Conservation (phyloP, 23 red algal genomes). For the Gracilaria gracilis region DNA sequence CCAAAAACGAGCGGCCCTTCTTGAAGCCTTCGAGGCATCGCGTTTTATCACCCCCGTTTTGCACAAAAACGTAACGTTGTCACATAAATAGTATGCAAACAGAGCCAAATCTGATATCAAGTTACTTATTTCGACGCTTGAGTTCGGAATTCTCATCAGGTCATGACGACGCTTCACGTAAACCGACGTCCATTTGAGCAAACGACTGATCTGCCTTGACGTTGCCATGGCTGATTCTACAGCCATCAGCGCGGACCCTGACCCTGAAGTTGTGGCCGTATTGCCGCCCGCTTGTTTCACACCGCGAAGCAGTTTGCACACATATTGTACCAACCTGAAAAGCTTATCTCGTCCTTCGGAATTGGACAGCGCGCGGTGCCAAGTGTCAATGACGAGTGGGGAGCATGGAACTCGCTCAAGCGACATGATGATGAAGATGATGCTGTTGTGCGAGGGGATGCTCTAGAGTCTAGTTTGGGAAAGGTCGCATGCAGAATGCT, state of each 20-base stretch:
- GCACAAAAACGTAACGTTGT: conserved; percentile 59
- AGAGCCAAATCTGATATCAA: conserved; percentile 53
- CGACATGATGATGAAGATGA: neutral
- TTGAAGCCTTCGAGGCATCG: conserved; percentile 12
- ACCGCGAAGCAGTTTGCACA: conserved; percentile 55
- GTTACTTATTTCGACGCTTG: neutral
- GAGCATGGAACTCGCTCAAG: neutral
- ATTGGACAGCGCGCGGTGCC: conserved; percentile 60
- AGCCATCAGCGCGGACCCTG: neutral
- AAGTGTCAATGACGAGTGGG: conserved; percentile 43
- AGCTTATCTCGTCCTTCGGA: conserved; percentile 90
- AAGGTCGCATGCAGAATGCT: neutral
- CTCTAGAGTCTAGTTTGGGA: neutral
- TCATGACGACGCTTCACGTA: conserved; percentile 36
- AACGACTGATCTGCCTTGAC: conserved; percentile 47
- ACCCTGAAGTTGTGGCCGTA: conserved; percentile 1
- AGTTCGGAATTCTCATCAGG: neutral
- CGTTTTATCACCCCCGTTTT: conserved; percentile 46
- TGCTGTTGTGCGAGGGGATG: neutral
- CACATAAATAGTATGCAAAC: conserved; percentile 54
- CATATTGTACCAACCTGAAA: conserved; percentile 72
- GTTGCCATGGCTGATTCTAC: conserved; percentile 51
- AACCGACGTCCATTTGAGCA: conserved; percentile 66
- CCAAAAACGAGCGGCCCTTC: conserved; percentile 65
- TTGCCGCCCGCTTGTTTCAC: neutral